Base-by-base conservation (phyloP, 1,284 basidiomycete species). In the Ceratobasidium sp. region DNA sequence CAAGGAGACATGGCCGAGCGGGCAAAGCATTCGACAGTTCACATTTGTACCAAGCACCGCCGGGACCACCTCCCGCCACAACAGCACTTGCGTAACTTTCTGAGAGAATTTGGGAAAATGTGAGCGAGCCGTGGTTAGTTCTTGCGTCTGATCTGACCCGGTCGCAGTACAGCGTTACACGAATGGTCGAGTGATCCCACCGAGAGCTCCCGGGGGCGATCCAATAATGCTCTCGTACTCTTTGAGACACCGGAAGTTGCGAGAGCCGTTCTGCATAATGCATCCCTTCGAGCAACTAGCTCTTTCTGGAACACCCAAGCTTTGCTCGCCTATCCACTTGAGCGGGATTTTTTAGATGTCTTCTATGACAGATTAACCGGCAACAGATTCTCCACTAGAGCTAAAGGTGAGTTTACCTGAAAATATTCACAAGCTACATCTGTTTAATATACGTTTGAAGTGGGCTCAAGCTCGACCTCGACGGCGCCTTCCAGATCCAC, bases 91-190 rank as follows among this genome's bases (percentile, higher is more conserved):
- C 67, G 57, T 11, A 23, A 46, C 5, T 71, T 59, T 23, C 21
- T 71, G 26, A n/a, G 55, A 32, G 55, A 21, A 2, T 71, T 71
- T 58, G 67, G 67, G 14, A 52, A 26, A 59, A 59, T 71, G 67
- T 71, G 38, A 50, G 67, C 30, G 28, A 7, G 18, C 44, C 18
- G 35, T 47, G n/a, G 49, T 32, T 71, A 21, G 30, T 21, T 21
- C 18, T 71, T 30, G 55, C 35, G 46, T 50, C 54, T 52, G 18
- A 50, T 38, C n/a, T 13, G 26, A 16, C 43, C 21, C 18, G 21
- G 14, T 23, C 44, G 41, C 32, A 71, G 67, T 47, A 49, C 46
- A 49, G 67, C 55, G 21, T 23, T 71, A 16, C 35, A 71, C 32
- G 67, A 71, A 43, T 71, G 67, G 67, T 16, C 41, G n/a, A 38